Conservation (phyloP, 169 alveolate species). For the Eimeria tenella region DNA sequence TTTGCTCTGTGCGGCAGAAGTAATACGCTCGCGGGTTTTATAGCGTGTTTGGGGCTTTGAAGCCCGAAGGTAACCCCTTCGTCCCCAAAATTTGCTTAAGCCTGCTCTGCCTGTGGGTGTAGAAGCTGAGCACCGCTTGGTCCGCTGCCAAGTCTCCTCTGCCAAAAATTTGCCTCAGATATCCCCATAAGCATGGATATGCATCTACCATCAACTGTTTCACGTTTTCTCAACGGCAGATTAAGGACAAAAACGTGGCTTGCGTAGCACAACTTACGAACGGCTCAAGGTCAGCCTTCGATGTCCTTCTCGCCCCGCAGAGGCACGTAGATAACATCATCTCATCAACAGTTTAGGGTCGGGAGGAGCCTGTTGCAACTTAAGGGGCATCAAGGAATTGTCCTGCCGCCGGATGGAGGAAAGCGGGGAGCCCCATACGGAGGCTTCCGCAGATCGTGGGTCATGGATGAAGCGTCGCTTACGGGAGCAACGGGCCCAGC, state of each 20-base stretch:
- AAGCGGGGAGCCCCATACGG: constrained; percentile 72
- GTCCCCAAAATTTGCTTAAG: not conserved
- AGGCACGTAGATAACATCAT: not conserved
- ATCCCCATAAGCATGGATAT: too few relatives aligned
- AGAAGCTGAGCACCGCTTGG: constrained; percentile 41
- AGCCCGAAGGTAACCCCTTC: not conserved
- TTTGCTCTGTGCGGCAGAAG: constrained; percentile 19
- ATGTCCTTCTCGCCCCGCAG: not conserved
- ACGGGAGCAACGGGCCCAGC: constrained; percentile 41
- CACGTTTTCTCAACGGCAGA: too few relatives aligned
- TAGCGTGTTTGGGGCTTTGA: not conserved
- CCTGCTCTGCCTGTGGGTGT: constrained; percentile 11
- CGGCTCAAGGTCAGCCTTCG: not conserved
- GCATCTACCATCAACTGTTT: too few relatives aligned
- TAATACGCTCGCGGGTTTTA: constrained; percentile 49
- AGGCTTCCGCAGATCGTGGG: constrained; percentile 69
- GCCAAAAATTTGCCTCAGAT: too few relatives aligned
- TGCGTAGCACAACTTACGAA: not conserved
- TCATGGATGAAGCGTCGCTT: constrained; percentile 36
- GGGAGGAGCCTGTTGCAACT: too few relatives aligned
- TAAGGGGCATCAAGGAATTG: too few relatives aligned
- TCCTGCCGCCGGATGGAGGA: constrained; percentile 69
- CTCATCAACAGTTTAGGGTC: not conserved
- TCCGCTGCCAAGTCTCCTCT: constrained; percentile 6
- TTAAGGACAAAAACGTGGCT: too few relatives aligned